Base-by-base conservation (phyloP, 352 stramenopile genomes). In the Globisporangium echinulatum region DNA sequence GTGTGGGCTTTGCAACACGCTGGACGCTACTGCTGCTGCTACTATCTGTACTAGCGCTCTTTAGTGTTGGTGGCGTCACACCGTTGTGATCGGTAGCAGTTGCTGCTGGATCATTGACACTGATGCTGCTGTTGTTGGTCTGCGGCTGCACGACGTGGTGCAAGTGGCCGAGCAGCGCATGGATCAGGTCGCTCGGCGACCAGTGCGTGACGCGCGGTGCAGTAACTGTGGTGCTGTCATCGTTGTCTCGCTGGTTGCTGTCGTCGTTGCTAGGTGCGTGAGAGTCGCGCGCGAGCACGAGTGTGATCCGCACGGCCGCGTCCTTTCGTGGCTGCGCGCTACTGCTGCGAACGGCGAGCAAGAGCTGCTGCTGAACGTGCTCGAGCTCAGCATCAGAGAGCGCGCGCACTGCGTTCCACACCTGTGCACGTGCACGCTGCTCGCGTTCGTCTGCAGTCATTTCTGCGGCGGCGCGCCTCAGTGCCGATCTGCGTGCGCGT, bases 301-400 rank as follows among this genome's bases (percentile, higher is more conserved):
- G 19, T 38, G 38, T 2, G 14, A 39, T 52, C 36, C 52, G 38
- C 25, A 44, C 40, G 11, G 40, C 13, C 19, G 15, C 15, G 39
- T 42, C 55, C 37, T 63, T 39, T 40, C 44, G 49, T 9, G 5
- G 36, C 25, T 69, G 52, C 49, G 62, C 63, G 4, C 58, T 52
- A 5, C 33, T 14, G 33, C 13, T 44, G 46, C 46, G 10, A 1
- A 44, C 10, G 11, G 47, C 52, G 36, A 67, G 49, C 9, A 68
- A 44, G 25, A 51, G 53, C 52, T 58, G 51, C 52, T 58, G 51
- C 52, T 68, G 57, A 3, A 62, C 15, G 14, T 15, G 17, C 47
- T 52, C 39, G 36, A 71, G 56, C 11, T 82, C 61, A 19, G 43
- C 53, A 52, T 71, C 68, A 13, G 67, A 70, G 33, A 81, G 59